Evolutionary conservation across 2,329 filamentous ascomycete genomes (phyloP), one percentile per base, ranked within the genome.

Genomic region (Verruconis gallopava): DNA sequence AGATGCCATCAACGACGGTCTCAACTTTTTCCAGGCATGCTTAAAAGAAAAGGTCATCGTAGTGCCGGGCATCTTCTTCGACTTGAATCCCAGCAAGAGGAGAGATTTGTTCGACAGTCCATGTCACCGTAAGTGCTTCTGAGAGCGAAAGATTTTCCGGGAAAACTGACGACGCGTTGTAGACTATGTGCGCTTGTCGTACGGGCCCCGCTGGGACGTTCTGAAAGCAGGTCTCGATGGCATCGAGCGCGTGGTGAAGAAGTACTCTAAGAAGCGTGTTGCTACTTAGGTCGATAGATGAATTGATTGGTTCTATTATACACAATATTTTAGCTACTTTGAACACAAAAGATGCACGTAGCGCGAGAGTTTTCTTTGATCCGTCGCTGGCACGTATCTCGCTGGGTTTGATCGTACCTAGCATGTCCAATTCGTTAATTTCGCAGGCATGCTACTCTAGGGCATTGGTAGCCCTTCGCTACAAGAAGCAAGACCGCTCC

Each of bases 11-110:
- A 80, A 82, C 46, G 89, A 96, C 58, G 89, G 89, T 5, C 68
- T 96, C 55, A 94, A 93, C 67, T 96, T 96, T 73, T 95, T 96
- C 76, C 78, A 91, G 59, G 86, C 86, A 21, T 91, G 91, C 57
- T 68, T 96, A 35, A 77, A 83, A 55, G 86, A 95, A 69, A 93
- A 93, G 71, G 85, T 93, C 50, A 95, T 95, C 55, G 86, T 95
- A 14, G 89, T 96, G 3, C 89, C 89, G 0, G 89, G 89, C 46
- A 96, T 96, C 61, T 96, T 96, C 73, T 96, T 96, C 60, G 89
- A 96, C 55, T 65, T 96, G 49, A 96, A 96, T 66, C 89, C 89
- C 3, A 81, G 82, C 25, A 81, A 85, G 60, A 74, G 89, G 49
- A 73, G 89, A 58, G 89, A 96, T 61, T 63, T 96, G 51, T 96